Conservation (phyloP, 768 basidiomycete genomes). For the Nidularia pulvinata region DNA sequence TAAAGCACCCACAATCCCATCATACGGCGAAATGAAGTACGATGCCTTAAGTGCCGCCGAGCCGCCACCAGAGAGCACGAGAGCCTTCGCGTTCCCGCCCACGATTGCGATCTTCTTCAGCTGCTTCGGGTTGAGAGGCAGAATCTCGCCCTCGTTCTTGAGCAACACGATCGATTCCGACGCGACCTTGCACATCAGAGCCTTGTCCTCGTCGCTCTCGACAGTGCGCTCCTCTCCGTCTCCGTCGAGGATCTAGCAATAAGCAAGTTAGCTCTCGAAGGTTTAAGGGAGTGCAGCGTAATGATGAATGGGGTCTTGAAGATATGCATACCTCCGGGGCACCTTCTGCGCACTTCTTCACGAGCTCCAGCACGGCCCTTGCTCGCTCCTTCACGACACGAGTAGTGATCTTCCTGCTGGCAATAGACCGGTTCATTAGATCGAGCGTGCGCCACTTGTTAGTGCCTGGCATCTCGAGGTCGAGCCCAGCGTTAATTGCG, state of each 20-base stretch:
- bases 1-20: constrained; percentile 65
- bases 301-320: too few species aligned
- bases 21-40: constrained; percentile 77
- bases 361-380: constrained; percentile 62
- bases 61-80: constrained; percentile 67
- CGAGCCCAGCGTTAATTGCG: constrained; percentile 72
- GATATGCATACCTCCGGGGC: constrained; percentile 55
- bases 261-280: too few species aligned
- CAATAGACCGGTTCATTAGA: constrained; percentile 59
- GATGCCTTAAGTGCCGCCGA: constrained; percentile 73
- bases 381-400: constrained; percentile 69
- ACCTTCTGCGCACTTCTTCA: constrained; percentile 65
- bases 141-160: constrained; percentile 60
- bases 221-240: constrained; percentile 66
- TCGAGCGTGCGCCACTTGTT: constrained; percentile 79
- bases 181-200: constrained; percentile 66
- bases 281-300: too few species aligned
- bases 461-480: constrained; percentile 79
- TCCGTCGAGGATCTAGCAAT: constrained; percentile 62
- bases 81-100: constrained; percentile 69
- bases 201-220: constrained; percentile 61
- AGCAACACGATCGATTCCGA: constrained; percentile 73
- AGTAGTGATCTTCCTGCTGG: constrained; percentile 60
- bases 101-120: constrained; percentile 76
- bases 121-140: constrained; percentile 46